phyloP scores from a whole-genome alignment of 768 basidiomycete genomes.

The Hydnum rufescens region DNA sequence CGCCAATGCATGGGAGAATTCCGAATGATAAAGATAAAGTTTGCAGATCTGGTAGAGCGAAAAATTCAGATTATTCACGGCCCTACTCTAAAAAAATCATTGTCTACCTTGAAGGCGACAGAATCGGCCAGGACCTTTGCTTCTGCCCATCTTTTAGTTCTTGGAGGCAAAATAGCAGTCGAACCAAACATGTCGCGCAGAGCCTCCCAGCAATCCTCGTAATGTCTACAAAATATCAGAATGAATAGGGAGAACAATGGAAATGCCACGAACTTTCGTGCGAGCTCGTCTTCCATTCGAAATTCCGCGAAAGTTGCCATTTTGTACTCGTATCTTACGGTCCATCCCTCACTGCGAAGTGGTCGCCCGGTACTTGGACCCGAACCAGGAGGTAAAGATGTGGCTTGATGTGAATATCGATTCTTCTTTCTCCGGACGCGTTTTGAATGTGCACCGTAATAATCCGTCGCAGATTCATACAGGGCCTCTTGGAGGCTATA shows the following conservation, averaged over 20 bases:
- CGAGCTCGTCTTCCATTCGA: slow-evolving; percentile 77
- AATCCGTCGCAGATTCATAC: slow-evolving; percentile 77
- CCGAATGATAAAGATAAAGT: slow-evolving; percentile 78
- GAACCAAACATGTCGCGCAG: slow-evolving; percentile 79
- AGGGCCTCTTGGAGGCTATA: slow-evolving; percentile 69
- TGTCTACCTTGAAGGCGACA: slow-evolving; percentile 69
- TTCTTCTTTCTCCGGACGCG: slow-evolving; percentile 80
- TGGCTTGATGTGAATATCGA: slow-evolving; percentile 19
- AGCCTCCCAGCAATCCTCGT: slow-evolving; percentile 78
- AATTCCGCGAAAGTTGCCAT: slow-evolving; percentile 95
- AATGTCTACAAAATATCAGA: slow-evolving; percentile 38
- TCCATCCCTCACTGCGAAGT: slow-evolving; percentile 77
- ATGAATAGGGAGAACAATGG: neutral
- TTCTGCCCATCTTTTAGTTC: slow-evolving; percentile 96
- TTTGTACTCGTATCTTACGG: slow-evolving; percentile 92
- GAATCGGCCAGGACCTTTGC: slow-evolving; percentile 93
- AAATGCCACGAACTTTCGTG: slow-evolving; percentile 48
- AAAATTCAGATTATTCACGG: neutral
- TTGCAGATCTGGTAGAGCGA: slow-evolving; percentile 53
- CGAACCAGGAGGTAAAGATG: slow-evolving; percentile 13
- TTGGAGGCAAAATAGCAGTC: slow-evolving; percentile 64
- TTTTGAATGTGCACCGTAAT: slow-evolving; percentile 84
- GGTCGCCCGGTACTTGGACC: slow-evolving; percentile 17
- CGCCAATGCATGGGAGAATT: slow-evolving; percentile 57
- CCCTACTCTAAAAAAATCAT: neutral